These are phyloP conservation scores for Echria macrotheca DNA, from an alignment of 495 filamentous ascomycete genomes.

Conservation along the genomic window DNA sequence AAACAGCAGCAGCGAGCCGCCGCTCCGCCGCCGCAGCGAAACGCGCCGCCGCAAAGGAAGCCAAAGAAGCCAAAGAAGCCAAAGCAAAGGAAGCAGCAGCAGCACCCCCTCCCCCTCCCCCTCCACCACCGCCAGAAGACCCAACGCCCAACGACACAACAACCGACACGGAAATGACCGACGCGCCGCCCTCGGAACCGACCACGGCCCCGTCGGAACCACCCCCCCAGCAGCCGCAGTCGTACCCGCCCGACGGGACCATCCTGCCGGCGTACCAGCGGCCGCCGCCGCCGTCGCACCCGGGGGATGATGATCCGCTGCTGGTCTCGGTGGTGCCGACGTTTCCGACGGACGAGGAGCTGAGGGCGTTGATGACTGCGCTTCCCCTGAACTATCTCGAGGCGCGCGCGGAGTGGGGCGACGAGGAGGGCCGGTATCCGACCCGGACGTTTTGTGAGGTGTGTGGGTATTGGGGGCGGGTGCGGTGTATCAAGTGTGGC, in stretches of 20 bases:
- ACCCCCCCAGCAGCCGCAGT: slow-evolving; percentile 15
- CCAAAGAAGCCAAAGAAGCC: slow-evolving; percentile 17
- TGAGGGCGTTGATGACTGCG: slow-evolving; percentile 61
- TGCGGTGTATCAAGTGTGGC: slow-evolving; percentile 80
- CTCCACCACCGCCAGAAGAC: too few relatives aligned
- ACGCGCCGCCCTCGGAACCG: slow-evolving; percentile 15
- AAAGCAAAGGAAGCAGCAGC: slow-evolving; percentile 5
- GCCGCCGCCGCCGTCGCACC: slow-evolving; percentile 32
- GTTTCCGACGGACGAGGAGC: slow-evolving; percentile 60
- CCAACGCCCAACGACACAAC: slow-evolving; percentile 24
- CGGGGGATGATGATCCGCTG: slow-evolving; percentile 56
- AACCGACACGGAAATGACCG: slow-evolving; percentile 33
- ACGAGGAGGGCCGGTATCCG: slow-evolving; percentile 42
- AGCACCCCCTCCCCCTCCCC: too few relatives aligned
- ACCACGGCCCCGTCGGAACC: not conserved
- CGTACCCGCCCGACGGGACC: slow-evolving; percentile 25
- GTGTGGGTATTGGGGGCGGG: slow-evolving; percentile 89
- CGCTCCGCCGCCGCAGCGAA: slow-evolving; percentile 22
- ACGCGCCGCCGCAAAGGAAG: slow-evolving; percentile 23
- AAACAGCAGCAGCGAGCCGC: slow-evolving; percentile 13
- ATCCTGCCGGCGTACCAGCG: slow-evolving; percentile 29
- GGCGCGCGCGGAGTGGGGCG: slow-evolving; percentile 54
- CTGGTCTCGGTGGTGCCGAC: slow-evolving; percentile 57
- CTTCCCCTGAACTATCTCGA: slow-evolving; percentile 77
- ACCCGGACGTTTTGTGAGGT: slow-evolving; percentile 74